Conservation (phyloP, 805 yeast genomes). For the Wickerhamomyces subpelliculosus region DNA sequence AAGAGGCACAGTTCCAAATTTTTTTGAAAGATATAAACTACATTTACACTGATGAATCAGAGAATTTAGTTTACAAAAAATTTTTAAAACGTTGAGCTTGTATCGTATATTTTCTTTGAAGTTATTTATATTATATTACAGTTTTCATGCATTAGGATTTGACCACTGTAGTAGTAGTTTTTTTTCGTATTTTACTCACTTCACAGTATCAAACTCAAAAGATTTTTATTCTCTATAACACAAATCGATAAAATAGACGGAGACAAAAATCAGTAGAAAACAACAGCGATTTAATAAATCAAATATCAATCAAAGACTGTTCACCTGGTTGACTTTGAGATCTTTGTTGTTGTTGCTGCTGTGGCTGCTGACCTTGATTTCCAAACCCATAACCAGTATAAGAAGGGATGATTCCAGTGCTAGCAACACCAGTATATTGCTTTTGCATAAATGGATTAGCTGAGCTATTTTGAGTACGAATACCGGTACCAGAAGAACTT, state of each 20-base stretch:
- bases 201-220: no score
- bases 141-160: no score
- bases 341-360: slow-evolving; percentile 13
- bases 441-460: slow-evolving; percentile 42
- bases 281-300: neutral
- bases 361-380: slow-evolving; percentile 40
- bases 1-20: slow-evolving; percentile 53
- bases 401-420: slow-evolving; percentile 64
- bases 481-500: slow-evolving; percentile 84
- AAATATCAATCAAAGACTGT: slow-evolving; percentile 23
- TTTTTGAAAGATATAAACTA: slow-evolving; percentile 73
- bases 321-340: slow-evolving; percentile 11
- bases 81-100: slow-evolving; percentile 49
- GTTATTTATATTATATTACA: neutral
- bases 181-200: no score
- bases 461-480: slow-evolving; percentile 26
- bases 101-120: no score
- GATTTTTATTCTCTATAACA: no score
- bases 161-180: no score
- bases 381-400: slow-evolving; percentile 96
- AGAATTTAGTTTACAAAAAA: slow-evolving; percentile 77
- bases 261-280: no score
- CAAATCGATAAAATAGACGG: no score
- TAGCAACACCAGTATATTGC: slow-evolving; percentile 69
- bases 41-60: slow-evolving; percentile 72